Evolutionary conservation across 1,284 basidiomycete genomes (phyloP).

Genomic region (Laetiporus sulphureus): DNA sequence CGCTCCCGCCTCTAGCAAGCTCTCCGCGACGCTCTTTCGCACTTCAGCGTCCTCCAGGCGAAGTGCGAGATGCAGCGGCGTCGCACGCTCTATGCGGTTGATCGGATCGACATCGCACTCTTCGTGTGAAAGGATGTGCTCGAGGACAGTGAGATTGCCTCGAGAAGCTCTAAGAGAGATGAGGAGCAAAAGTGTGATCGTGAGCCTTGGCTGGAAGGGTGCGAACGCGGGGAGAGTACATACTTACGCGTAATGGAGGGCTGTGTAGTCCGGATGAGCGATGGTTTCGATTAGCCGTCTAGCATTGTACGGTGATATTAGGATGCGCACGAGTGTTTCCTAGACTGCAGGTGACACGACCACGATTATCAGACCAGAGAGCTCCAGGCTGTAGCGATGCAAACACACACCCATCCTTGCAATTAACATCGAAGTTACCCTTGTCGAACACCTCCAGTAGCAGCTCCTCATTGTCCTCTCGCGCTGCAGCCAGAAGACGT

Average conservation of each 20-base stretch:
- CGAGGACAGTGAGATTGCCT: constrained; percentile 59
- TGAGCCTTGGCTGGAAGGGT: neutral
- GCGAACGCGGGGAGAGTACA: constrained; percentile 4
- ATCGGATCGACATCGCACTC: constrained; percentile 81
- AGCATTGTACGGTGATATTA: too few species aligned
- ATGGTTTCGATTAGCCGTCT: too few species aligned
- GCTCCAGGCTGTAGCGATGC: neutral
- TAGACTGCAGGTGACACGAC: constrained; percentile 34
- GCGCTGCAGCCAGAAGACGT: constrained; percentile 68
- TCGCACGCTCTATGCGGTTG: constrained; percentile 70
- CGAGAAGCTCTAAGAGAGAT: constrained; percentile 41
- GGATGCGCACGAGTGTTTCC: constrained; percentile 59
- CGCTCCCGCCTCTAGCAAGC: constrained; percentile 73
- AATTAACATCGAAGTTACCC: constrained; percentile 65
- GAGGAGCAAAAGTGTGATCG: neutral
- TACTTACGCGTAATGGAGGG: constrained; percentile 76
- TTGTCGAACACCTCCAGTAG: constrained; percentile 55
- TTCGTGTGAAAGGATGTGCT: constrained; percentile 69
- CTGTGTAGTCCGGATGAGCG: constrained; percentile 30
- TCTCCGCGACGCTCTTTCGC: constrained; percentile 49
- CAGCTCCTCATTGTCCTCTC: constrained; percentile 68
- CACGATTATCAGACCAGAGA: neutral
- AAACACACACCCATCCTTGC: constrained; percentile 60
- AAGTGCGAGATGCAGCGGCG: constrained; percentile 80
- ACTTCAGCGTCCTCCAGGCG: constrained; percentile 54